Conservation (phyloP, 1,139 yeast genomes). For the Sugiyamaella novakii region DNA sequence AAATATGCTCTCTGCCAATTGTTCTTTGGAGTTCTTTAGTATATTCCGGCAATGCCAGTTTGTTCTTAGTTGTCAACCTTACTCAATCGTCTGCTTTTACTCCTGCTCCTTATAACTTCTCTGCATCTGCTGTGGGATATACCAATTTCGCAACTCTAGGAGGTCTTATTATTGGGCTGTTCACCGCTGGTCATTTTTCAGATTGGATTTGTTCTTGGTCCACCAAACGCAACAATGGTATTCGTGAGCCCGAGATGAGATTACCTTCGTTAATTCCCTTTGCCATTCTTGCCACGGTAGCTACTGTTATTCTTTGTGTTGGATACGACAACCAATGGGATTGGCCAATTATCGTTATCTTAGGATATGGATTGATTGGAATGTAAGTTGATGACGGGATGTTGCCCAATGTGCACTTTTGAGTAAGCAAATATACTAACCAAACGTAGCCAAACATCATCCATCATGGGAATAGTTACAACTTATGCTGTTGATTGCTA, state of each 20-base stretch:
- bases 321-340: slow-evolving; percentile 25
- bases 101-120: slow-evolving; percentile 46
- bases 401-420: too few species aligned
- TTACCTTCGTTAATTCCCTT: slow-evolving; percentile 41
- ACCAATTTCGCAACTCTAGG: slow-evolving; percentile 49
- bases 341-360: slow-evolving; percentile 49
- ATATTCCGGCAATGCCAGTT: slow-evolving; percentile 50
- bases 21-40: slow-evolving; percentile 50
- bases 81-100: slow-evolving; percentile 40
- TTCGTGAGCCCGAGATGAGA: slow-evolving; percentile 50
- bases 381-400: too few species aligned
- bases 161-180: slow-evolving; percentile 48
- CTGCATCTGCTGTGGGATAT: slow-evolving; percentile 46
- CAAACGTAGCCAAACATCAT: slow-evolving; percentile 48
- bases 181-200: slow-evolving; percentile 50
- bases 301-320: slow-evolving; percentile 39
- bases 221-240: slow-evolving; percentile 46
- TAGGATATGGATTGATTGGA: slow-evolving; percentile 50
- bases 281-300: slow-evolving; percentile 24
- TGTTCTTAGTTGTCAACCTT: slow-evolving; percentile 41
- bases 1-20: slow-evolving; percentile 47
- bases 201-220: slow-evolving; percentile 47
- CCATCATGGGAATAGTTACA: slow-evolving; percentile 48
- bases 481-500: slow-evolving; percentile 51
- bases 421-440: too few species aligned